Evolutionary conservation across 148 eudicot genomes (phyloP), one percentile per base, ranked within the genome.

Genomic region (Spergularia marina): DNA sequence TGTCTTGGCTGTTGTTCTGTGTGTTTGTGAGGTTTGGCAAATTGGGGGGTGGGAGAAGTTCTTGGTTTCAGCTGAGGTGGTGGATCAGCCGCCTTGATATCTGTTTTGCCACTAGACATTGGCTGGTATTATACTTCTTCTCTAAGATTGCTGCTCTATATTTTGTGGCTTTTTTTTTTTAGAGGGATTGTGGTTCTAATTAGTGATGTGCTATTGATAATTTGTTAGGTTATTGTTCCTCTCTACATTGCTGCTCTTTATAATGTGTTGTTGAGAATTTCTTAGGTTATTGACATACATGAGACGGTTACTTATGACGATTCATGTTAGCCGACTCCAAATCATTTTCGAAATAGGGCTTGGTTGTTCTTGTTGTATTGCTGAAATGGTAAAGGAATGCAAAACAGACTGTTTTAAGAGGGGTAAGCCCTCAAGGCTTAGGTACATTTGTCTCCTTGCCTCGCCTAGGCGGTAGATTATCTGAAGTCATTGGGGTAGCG

Each of bases 21-120:
- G 79, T 69, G 23, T 52, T 85, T 54, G 72, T 84, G 30, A 84
- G 98, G 76, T 78, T 89, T 65, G 78, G 86, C 1, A 87, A 74
- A 51, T 84, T 94, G 53, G 85, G 93, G 0, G 93, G 86, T 79
- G 97, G 98, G 3, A 75, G 87, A 16, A 79, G 68, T 39, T n/a
- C 75, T 49, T 89, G 93, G 96, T 94, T 91, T 64, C 81, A 79
- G 82, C 82, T 91, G 65, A 81, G 98, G 13, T 94, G 98, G 98
- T 90, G 91, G 97, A 94, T 94, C 56, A 90, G 92, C 69, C 93
- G 98, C 59, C 80, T 94, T 55, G 98, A 94, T 78, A 51, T 94
- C 64, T 80, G 85, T 65, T 94, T 90, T 79, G 81, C 98, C n/a
- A 90, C 98, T 12, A 80, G 96, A 21, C 98, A 94, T 82, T 90